Conservation (phyloP, 495 filamentous ascomycete species). For the Extremus antarcticus region DNA sequence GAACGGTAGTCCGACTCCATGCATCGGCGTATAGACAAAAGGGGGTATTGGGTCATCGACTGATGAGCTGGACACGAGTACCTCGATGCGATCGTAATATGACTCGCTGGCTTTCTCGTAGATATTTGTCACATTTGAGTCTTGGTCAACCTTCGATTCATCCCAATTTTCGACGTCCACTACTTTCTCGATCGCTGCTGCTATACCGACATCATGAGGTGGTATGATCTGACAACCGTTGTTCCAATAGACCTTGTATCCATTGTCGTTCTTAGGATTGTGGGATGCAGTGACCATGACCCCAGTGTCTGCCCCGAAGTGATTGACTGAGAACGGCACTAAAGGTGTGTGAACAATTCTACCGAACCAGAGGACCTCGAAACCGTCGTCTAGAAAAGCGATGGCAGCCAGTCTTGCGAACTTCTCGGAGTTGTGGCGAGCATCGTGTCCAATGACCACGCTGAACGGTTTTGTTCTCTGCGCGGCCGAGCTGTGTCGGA, state of each 20-base stretch:
- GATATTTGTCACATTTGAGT: conserved; percentile 30
- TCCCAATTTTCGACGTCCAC: conserved; percentile 46
- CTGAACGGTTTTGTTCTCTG: conserved; percentile 25
- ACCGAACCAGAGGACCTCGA: conserved; percentile 53
- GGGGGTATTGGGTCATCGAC: conserved; percentile 12
- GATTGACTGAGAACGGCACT: conserved; percentile 54
- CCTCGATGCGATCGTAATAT: conserved; percentile 24
- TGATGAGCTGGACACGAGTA: conserved; percentile 1
- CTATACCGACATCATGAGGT: conserved; percentile 52
- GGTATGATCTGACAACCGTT: conserved; percentile 64
- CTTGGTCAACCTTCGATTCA: conserved; percentile 24
- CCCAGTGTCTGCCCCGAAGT: conserved; percentile 49
- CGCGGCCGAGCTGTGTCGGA: conserved; percentile 20
- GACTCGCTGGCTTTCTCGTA: conserved; percentile 24
- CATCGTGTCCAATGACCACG: conserved; percentile 59
- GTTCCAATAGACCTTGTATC: conserved; percentile 64
- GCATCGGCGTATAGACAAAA: conserved; percentile 62
- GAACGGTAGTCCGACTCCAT: conserved; percentile 49
- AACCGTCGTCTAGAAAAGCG: conserved; percentile 50
- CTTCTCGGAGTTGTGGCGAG: conserved; percentile 53
- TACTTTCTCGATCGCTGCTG: conserved; percentile 47
- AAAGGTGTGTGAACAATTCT: conserved; percentile 50
- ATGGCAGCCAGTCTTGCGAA: conserved; percentile 55
- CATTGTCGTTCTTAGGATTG: conserved; percentile 61
- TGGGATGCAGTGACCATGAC: conserved; percentile 67